Evolutionary conservation across 306 rosid species (phyloP).

Genomic region (Benincasa hispida): DNA sequence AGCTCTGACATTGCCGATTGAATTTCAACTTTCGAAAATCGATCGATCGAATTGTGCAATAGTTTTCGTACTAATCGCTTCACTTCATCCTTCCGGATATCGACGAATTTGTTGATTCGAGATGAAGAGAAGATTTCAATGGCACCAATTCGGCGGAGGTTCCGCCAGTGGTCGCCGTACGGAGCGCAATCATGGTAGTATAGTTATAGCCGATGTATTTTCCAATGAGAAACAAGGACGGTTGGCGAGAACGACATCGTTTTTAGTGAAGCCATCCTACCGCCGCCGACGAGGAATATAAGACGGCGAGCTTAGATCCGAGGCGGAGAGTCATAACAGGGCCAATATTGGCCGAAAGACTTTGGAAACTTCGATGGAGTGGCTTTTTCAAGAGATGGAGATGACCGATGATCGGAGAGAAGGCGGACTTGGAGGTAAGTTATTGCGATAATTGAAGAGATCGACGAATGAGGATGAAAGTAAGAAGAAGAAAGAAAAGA

Average conservation of each 20-base stretch:
- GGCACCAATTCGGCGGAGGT: slow-evolving; percentile 54
- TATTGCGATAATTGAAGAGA: not conserved
- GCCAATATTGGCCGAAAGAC: slow-evolving; percentile 32
- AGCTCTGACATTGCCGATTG: slow-evolving; percentile 24
- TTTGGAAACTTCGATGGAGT: slow-evolving; percentile 16
- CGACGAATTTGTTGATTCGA: slow-evolving; percentile 17
- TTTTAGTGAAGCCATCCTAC: slow-evolving; percentile 66
- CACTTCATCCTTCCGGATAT: slow-evolving; percentile 33
- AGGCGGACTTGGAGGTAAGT: slow-evolving; percentile 44
- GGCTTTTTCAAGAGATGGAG: slow-evolving; percentile 36
- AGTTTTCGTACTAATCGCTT: slow-evolving; percentile 21
- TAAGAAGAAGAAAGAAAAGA: not conserved
- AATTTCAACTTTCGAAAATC: slow-evolving; percentile 24
- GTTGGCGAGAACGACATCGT: slow-evolving; percentile 45
- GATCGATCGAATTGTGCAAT: not conserved
- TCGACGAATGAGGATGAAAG: slow-evolving; percentile 16
- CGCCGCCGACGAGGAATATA: slow-evolving; percentile 29
- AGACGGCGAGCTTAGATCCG: slow-evolving; percentile 21
- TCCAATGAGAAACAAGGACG: slow-evolving; percentile 17
- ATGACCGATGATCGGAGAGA: slow-evolving; percentile 49
- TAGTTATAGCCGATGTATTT: slow-evolving; percentile 34
- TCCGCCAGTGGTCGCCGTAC: slow-evolving; percentile 76
- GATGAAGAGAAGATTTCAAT: slow-evolving; percentile 40
- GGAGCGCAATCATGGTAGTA: slow-evolving; percentile 20
- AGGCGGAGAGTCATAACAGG: slow-evolving; percentile 17